Evolutionary conservation across 2,329 filamentous ascomycete species (phyloP), one percentile per base, ranked within the genome.

Genomic region (Exophiala alcalophila): DNA sequence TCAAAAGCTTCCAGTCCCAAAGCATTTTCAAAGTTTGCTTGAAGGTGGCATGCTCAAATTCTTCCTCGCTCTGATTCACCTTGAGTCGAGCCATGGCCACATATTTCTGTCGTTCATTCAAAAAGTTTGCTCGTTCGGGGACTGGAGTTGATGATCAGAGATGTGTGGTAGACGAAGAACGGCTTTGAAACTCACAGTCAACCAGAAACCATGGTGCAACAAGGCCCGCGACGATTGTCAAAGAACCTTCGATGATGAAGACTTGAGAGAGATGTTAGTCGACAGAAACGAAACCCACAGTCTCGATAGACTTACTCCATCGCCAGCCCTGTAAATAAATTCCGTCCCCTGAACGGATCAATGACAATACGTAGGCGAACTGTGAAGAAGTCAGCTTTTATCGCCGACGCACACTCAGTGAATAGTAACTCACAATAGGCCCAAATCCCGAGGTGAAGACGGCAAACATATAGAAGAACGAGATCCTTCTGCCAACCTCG

Each of bases 51-150:
- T 33, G 30, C 16, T 20, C 30, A 12, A 20, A 33, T 33, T 19
- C 30, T 21, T 21, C 14, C 4, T 16, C 30, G 7, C 16, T 20
- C 30, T 33, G 11, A 20, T 33, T 20, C 7, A n/a, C 10, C 8
- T 33, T 16, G 2, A 33, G 30, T 12, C 30, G 30, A 10, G 30
- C 30, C 18, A 12, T n/a, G 4, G 30, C 30, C 12, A 33, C 23
- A 20, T 33, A 20, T 20, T 33, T 33, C 16, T 33, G 30, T 7
- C 30, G 30, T 10, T 4, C 4, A 12, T 25, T 25, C 33, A 36
- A 18, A 19, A 12, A 16, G 10, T 40, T 60, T 57, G 71, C 71
- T 60, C 73, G 6, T 16, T 24, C n/a, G n/a, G 19, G 10, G 40
- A 55, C 43, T 58, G 56, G n/a, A n/a, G 46, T 57, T 51, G 15